phyloP scores from a whole-genome alignment of 2,329 filamentous ascomycete genomes.

The Emergomyces africanus region DNA sequence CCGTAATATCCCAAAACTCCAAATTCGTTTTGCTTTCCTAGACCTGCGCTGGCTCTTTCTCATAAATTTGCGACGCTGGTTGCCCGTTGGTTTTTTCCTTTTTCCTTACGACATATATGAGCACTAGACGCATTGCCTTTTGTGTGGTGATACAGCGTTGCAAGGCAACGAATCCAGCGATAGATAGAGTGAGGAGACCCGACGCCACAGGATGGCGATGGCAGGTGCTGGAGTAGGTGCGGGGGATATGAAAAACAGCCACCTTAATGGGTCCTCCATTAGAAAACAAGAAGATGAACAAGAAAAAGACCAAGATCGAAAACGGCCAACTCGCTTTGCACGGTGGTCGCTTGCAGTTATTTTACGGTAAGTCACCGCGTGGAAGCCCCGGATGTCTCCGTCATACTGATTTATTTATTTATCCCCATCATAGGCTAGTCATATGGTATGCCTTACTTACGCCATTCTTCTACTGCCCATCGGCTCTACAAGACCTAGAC shows the following conservation, averaged over 20 bases:
- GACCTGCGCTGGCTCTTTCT: background rate
- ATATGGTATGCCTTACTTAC: slow-evolving; percentile 82
- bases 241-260: slow-evolving; percentile 11
- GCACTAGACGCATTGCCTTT: background rate
- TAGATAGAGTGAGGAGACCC: background rate
- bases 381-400: background rate
- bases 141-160: background rate
- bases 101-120: background rate
- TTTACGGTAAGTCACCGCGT: slow-evolving; percentile 20
- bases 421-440: slow-evolving; percentile 45
- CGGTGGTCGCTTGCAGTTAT: slow-evolving; percentile 25
- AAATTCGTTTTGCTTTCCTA: background rate
- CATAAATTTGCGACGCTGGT: background rate
- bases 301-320: slow-evolving; percentile 1
- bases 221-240: slow-evolving; percentile 17
- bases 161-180: background rate
- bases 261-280: slow-evolving; percentile 6
- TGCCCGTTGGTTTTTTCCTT: background rate
- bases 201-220: background rate
- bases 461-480: slow-evolving; percentile 69
- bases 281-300: slow-evolving; percentile 1
- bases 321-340: slow-evolving; percentile 14
- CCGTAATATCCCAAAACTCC: background rate
- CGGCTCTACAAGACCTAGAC: slow-evolving; percentile 52
- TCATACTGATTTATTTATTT: background rate